These are phyloP conservation scores for Fusarium floridanum DNA, from an alignment of 2,329 filamentous ascomycete species.

Conservation along the genomic window DNA sequence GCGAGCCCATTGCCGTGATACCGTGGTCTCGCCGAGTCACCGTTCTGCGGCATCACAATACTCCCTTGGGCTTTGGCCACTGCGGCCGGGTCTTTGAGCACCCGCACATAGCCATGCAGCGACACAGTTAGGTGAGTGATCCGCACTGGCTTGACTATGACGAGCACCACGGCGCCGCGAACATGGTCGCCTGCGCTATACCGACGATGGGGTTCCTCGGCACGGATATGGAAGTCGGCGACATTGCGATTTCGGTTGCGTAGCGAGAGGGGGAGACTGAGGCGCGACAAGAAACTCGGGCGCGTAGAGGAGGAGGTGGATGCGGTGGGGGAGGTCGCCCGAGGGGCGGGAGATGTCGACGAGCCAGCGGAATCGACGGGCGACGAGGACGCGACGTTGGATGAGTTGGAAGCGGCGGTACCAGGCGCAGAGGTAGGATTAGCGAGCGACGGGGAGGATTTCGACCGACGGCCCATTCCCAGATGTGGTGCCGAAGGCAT, in stretches of 20 bases:
- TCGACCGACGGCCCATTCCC: conserved; percentile 48
- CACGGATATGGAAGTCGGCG: conserved; percentile 82
- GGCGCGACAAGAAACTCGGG: conserved; percentile 63
- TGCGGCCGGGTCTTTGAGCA: conserved; percentile 77
- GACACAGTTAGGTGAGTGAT: conserved; percentile 85
- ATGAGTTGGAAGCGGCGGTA: conserved; percentile 50
- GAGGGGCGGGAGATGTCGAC: conserved; percentile 45
- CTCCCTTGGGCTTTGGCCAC: conserved; percentile 64
- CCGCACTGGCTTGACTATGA: conserved; percentile 78
- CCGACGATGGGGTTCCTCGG: conserved; percentile 81
- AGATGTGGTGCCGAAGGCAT: conserved; percentile 47
- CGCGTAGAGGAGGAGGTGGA: conserved; percentile 45
- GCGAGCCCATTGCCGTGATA: conserved; percentile 83
- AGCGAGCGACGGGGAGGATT: conserved; percentile 52
- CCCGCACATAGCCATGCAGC: conserved; percentile 83
- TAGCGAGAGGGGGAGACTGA: conserved; percentile 64
- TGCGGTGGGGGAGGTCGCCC: conserved; percentile 40
- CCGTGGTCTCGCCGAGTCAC: conserved; percentile 58
- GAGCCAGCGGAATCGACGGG: conserved; percentile 52
- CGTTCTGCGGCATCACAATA: conserved; percentile 56
- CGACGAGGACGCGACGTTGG: conserved; percentile 53
- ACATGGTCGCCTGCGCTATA: conserved; percentile 83
- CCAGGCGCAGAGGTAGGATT: conserved; percentile 57
- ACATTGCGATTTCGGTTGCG: conserved; percentile 72
- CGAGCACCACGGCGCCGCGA: conserved; percentile 78